Percentiles rank a stretch among this genome's conserved stretches.
Conservation (phyloP, 106 monocot genomes). For the Dendrobium huoshanense region DNA sequence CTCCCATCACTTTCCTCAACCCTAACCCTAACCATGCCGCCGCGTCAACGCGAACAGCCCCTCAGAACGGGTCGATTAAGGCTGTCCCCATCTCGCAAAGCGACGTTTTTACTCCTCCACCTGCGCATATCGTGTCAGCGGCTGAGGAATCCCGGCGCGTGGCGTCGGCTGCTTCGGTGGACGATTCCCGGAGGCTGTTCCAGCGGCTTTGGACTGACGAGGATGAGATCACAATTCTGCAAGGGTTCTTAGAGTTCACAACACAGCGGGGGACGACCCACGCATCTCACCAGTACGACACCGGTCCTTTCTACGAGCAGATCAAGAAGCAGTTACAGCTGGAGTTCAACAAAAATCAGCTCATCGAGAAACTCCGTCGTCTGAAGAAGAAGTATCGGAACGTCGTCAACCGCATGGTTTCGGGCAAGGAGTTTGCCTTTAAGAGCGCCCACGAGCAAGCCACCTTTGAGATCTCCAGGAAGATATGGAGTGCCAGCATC, state of each 20-base stretch:
- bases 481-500: slow-evolving; percentile 69
- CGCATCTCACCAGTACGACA: slow-evolving; percentile 90
- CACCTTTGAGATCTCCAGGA: slow-evolving; percentile 71
- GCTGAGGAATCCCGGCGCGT: not conserved
- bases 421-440: slow-evolving; percentile 51
- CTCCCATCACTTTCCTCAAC: not conserved
- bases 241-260: slow-evolving; percentile 85
- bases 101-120: slow-evolving; percentile 4
- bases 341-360: slow-evolving; percentile 96
- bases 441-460: slow-evolving; percentile 74
- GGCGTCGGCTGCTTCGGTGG: slow-evolving; percentile 6
- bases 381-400: slow-evolving; percentile 97
- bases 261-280: slow-evolving; percentile 65
- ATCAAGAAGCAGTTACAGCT: slow-evolving; percentile 67
- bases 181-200: slow-evolving; percentile 74
- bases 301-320: slow-evolving; percentile 97
- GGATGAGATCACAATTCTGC: slow-evolving; percentile 80
- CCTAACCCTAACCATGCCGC: slow-evolving; percentile 16
- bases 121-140: not conserved
- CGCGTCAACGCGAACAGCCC: not conserved
- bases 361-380: slow-evolving; percentile 91
- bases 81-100: not conserved
- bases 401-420: slow-evolving; percentile 45
- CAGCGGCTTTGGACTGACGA: slow-evolving; percentile 96
- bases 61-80: slow-evolving; percentile 19